A percentile compares a stretch with the other conserved stretches of the same genome.
Evolutionary conservation across 1,139 yeast genomes (phyloP).

Genomic region (Yamadazyma oceani): DNA sequence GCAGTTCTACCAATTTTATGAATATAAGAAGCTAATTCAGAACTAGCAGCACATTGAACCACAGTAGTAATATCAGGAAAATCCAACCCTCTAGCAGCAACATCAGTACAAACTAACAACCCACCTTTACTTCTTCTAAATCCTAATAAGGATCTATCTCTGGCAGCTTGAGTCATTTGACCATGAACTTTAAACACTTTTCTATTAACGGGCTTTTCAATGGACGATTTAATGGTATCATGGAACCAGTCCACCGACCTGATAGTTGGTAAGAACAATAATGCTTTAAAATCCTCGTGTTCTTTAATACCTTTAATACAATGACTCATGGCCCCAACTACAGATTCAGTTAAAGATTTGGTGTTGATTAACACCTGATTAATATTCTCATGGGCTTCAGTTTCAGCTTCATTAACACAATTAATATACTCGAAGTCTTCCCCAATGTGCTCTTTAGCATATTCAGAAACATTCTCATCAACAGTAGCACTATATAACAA

Average conservation of each 20-base stretch:
- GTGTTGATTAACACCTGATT: constrained; percentile 63
- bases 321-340: constrained; percentile 53
- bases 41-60: constrained; percentile 74
- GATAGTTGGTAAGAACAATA: constrained; percentile 81
- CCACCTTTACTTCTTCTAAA: constrained; percentile 56
- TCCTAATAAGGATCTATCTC: constrained; percentile 56
- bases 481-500: constrained; percentile 88
- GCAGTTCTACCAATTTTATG: constrained; percentile 98
- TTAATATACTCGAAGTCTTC: constrained; percentile 66
- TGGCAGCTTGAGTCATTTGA: constrained; percentile 60
- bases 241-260: constrained; percentile 55
- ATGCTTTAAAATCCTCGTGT: constrained; percentile 59
- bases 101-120: constrained; percentile 81
- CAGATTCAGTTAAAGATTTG: constrained; percentile 46
- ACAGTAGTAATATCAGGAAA: constrained; percentile 84
- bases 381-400: constrained; percentile 79
- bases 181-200: constrained; percentile 55
- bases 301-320: constrained; percentile 24
- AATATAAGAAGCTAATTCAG: constrained; percentile 73
- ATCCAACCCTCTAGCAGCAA: constrained; percentile 96
- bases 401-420: constrained; percentile 72
- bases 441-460: constrained; percentile 69
- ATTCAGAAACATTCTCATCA: constrained; percentile 60
- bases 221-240: constrained; percentile 18
- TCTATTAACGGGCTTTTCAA: constrained; percentile 9